Conservation (phyloP, 495 filamentous ascomycete species). For the Penicillium herquei region DNA sequence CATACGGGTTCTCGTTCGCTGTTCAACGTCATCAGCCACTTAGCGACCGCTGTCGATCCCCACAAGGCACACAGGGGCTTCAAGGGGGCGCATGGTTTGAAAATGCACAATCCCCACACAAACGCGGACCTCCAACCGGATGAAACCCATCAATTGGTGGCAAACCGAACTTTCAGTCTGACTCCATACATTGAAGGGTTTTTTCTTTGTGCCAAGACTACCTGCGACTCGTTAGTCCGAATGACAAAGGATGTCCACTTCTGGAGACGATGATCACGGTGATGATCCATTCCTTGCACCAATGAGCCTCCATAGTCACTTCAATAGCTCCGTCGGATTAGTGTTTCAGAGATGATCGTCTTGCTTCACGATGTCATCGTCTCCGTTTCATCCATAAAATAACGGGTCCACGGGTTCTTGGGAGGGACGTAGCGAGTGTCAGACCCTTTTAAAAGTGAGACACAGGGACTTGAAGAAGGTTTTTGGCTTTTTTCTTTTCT, state of each 20-base stretch:
- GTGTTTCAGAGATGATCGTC: constrained; percentile 5
- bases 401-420: constrained; percentile 6
- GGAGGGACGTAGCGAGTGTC: neutral
- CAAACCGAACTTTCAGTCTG: neutral
- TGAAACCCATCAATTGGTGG: neutral
- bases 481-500: neutral
- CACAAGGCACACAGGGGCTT: neutral
- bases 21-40: neutral
- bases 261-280: neutral
- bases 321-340: neutral
- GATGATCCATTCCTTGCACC: neutral
- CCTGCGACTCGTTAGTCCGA: neutral
- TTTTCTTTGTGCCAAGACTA: neutral
- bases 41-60: neutral
- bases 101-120: neutral
- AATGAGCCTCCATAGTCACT: neutral
- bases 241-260: neutral
- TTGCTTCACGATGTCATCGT: constrained; percentile 4
- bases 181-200: neutral
- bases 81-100: neutral
- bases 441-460: constrained; percentile 3
- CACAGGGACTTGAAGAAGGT: neutral
- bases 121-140: neutral
- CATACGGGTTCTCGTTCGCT: neutral
- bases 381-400: constrained; percentile 3